Base-by-base conservation (phyloP, 148 eudicot species). In the Cornus florida region DNA sequence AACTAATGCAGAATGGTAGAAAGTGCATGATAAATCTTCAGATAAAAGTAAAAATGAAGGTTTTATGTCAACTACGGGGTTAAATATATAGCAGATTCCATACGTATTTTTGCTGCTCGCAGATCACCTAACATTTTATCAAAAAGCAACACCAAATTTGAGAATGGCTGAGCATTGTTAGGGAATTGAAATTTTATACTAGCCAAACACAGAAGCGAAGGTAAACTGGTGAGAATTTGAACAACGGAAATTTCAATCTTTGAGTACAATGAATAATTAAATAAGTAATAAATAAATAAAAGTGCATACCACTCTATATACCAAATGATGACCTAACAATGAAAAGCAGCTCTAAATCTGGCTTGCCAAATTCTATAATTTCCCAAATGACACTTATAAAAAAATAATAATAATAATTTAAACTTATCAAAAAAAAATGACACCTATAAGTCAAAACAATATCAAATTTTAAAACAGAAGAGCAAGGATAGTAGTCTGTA, bases 401-500 rank as follows among this genome's bases (percentile, higher is more conserved):
- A 28, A 28, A 28, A 28, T 28, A 28, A 28, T 28, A 20, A 39
- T 7, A 28, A 28, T 28, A 28, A 28, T 28, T 28, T 28, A 28
- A 28, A 28, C 28, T 28, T 28, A 28, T 28, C 28, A 28, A 28
- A 28, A 28, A 28, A 28, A 19, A 78, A 65, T 17, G 22, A 78
- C 8, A 35, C 33, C 50, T 56, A 22, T 2, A 46, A 71, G 24
- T 39, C 68, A 65, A 82, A 59, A 22, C 39, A 57, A 13, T 48
- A 7, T 32, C 14, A 72, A 77, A 24, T n/a, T 12, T 53, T 12
- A 78, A 60, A 7, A 46, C 57, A 81, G 28, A 38, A 67, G 28
- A 38, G 38, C 60, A 46, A 57, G 41, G 72, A 76, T 16, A 14
- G 2, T 35, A 35, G 35, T 66, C 22, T 85, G 24, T 87, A 96